Percentiles rank a stretch among this genome's conserved stretches.
Conservation (phyloP, 2,329 filamentous ascomycete genomes). For the Trichoderma oligosporum region DNA sequence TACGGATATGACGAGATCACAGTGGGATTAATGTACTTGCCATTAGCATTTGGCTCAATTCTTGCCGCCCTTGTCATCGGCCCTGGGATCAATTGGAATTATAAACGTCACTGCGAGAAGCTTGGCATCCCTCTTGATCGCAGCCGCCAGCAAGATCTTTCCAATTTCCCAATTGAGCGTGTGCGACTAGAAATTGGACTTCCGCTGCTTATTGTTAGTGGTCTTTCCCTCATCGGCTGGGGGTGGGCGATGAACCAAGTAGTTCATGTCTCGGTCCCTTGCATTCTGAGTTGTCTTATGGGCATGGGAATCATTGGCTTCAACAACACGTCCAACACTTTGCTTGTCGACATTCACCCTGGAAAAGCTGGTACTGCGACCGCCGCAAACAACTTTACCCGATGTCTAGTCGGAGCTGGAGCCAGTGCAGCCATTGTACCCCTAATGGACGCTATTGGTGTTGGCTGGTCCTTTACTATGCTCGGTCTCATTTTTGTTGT, state of each 20-base stretch:
- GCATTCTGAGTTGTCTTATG: constrained; percentile 45
- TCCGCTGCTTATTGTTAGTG: constrained; percentile 49
- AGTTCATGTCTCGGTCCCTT: constrained; percentile 44
- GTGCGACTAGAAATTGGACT: constrained; percentile 48
- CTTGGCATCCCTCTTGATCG: constrained; percentile 52
- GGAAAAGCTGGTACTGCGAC: constrained; percentile 50
- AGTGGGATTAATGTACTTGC: constrained; percentile 52
- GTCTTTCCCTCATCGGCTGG: constrained; percentile 46
- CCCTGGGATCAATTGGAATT: constrained; percentile 63
- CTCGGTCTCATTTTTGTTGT: constrained; percentile 42
- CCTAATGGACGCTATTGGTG: constrained; percentile 48
- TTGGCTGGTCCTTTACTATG: constrained; percentile 51
- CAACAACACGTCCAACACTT: constrained; percentile 49
- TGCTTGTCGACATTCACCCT: constrained; percentile 56
- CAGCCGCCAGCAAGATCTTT: constrained; percentile 48
- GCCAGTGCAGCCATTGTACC: constrained; percentile 50
- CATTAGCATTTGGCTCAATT: constrained; percentile 48
- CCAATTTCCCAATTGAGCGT: constrained; percentile 49
- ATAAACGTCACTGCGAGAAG: constrained; percentile 54
- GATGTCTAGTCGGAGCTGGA: constrained; percentile 53
- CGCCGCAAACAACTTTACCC: constrained; percentile 53
- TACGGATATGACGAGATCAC: constrained; percentile 58
- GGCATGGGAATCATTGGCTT: constrained; percentile 51
- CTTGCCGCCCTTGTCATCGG: constrained; percentile 47
- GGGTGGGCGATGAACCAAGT: constrained; percentile 48